Evolutionary conservation across 495 filamentous ascomycete genomes (phyloP).

Genomic region (Entonaema liquescens): DNA sequence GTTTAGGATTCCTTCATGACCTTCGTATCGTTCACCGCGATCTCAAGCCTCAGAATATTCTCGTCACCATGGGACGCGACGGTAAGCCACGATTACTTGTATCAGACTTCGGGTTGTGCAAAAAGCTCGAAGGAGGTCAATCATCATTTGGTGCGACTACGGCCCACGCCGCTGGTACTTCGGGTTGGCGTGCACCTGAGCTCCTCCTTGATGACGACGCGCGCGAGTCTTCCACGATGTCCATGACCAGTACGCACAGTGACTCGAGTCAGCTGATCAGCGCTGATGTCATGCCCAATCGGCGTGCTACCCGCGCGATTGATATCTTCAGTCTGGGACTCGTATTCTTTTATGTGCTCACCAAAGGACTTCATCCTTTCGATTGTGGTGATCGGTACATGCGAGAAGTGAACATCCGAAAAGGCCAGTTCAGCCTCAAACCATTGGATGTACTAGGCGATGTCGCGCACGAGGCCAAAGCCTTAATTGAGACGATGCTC

Average conservation of each 20-base stretch:
- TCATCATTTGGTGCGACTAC: conserved; percentile 95
- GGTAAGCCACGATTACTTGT: conserved; percentile 82
- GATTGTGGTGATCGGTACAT: conserved; percentile 93
- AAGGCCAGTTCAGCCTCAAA: conserved; percentile 77
- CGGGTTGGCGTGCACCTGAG: conserved; percentile 96
- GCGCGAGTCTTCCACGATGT: conserved; percentile 43
- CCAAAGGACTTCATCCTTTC: conserved; percentile 90
- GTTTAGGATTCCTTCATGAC: conserved; percentile 86
- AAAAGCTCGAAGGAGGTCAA: conserved; percentile 95
- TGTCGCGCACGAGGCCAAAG: conserved; percentile 83
- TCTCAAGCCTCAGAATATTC: conserved; percentile 96
- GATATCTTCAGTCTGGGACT: conserved; percentile 97
- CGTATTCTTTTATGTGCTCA: conserved; percentile 96
- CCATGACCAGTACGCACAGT: conserved; percentile 54
- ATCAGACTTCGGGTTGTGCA: conserved; percentile 97
- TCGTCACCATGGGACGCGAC: conserved; percentile 71
- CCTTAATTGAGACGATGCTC: conserved; percentile 87
- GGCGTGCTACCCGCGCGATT: conserved; percentile 91
- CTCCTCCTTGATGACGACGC: conserved; percentile 82
- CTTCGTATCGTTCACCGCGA: conserved; percentile 96
- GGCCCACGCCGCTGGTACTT: conserved; percentile 90
- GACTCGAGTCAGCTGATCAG: conserved; percentile 54
- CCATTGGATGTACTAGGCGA: conserved; percentile 77
- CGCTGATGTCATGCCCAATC: conserved; percentile 62
- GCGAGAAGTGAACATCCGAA: conserved; percentile 95